Evolutionary conservation across 2,329 filamentous ascomycete species (phyloP).

Genomic region (Arachnomyces sp.): DNA sequence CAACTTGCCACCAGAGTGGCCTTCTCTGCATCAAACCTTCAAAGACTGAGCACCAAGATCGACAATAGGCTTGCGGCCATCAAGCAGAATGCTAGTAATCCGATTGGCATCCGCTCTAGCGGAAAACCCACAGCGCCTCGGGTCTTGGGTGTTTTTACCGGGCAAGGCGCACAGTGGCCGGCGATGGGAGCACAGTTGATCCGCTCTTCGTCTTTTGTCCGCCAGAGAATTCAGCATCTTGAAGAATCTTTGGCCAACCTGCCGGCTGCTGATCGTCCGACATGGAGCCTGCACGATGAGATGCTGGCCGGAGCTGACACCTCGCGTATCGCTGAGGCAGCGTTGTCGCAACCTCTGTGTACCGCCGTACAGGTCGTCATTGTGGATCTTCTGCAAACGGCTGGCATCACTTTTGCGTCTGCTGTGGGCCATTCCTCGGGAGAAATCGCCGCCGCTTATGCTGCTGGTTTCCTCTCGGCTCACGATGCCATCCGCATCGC

Average conservation of each 20-base stretch:
- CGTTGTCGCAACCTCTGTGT: conserved; percentile 16
- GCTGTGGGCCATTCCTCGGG: conserved; percentile 14
- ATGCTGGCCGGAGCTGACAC: conserved; percentile 1
- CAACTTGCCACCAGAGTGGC: not conserved
- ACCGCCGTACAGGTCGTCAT: conserved; percentile 17
- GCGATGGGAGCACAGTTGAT: conserved; percentile 5
- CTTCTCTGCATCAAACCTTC: too few relatives aligned
- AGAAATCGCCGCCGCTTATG: conserved; percentile 15
- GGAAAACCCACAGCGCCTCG: not conserved
- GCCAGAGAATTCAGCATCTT: not conserved
- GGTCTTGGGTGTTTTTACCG: conserved; percentile 9
- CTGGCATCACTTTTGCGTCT: conserved; percentile 6
- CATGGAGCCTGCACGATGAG: conserved; percentile 4
- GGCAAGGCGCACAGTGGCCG: conserved; percentile 11
- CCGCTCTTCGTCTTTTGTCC: not conserved
- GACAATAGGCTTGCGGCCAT: too few relatives aligned
- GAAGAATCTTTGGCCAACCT: conserved; percentile 2
- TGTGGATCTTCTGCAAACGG: conserved; percentile 5
- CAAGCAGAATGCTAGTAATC: too few relatives aligned
- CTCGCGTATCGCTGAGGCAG: conserved; percentile 14
- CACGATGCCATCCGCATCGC: conserved; percentile 37
- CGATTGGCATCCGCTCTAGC: too few relatives aligned
- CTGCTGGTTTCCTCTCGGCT: conserved; percentile 21
- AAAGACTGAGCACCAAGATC: too few relatives aligned
- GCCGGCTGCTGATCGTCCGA: conserved; percentile 1